These are phyloP conservation scores for Parasitella parasitica DNA, from an alignment of 371 early-diverging fungal genomes.

Conservation along the genomic window DNA sequence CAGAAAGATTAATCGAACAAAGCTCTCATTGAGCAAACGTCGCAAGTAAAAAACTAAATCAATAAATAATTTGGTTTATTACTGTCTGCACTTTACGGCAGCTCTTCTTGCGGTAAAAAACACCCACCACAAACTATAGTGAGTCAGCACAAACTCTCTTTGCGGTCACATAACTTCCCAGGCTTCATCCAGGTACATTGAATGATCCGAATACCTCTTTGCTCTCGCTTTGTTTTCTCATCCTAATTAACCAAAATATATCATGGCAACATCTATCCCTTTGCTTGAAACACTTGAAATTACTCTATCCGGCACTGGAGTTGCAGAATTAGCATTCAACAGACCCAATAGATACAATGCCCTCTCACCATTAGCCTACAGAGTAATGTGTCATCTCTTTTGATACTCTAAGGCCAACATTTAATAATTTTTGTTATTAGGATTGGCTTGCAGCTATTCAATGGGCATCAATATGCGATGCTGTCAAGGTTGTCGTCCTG, in stretches of 20 bases:
- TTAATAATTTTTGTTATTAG: conserved; percentile 15
- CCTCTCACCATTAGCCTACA: conserved; percentile 60
- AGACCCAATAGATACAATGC: conserved; percentile 67
- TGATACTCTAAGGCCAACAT: too few species aligned
- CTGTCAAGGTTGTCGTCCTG: conserved; percentile 59
- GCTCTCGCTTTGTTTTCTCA: neutral
- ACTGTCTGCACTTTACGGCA: neutral
- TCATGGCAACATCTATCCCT: conserved; percentile 32
- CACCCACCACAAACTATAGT: neutral
- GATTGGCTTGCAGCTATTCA: conserved; percentile 64
- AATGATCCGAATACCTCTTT: neutral
- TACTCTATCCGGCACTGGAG: conserved; percentile 53
- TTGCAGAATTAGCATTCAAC: conserved; percentile 68
- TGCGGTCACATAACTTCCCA: conserved; percentile 22
- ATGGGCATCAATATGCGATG: conserved; percentile 51
- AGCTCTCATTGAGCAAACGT: neutral
- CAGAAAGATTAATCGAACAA: conserved; percentile 10
- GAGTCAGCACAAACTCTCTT: conserved; percentile 19
- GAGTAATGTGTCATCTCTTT: conserved; percentile 29
- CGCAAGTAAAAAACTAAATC: neutral
- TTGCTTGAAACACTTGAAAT: conserved; percentile 55
- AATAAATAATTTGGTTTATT: too few species aligned
- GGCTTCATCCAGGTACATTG: conserved; percentile 5
- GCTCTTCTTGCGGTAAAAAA: neutral
- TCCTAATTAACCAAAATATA: neutral